Percentiles rank a stretch among this genome's conserved stretches.
These are phyloP conservation scores for Zymoseptoria pseudotritici DNA, from an alignment of 2,329 filamentous ascomycete species.

Conservation along the genomic window DNA sequence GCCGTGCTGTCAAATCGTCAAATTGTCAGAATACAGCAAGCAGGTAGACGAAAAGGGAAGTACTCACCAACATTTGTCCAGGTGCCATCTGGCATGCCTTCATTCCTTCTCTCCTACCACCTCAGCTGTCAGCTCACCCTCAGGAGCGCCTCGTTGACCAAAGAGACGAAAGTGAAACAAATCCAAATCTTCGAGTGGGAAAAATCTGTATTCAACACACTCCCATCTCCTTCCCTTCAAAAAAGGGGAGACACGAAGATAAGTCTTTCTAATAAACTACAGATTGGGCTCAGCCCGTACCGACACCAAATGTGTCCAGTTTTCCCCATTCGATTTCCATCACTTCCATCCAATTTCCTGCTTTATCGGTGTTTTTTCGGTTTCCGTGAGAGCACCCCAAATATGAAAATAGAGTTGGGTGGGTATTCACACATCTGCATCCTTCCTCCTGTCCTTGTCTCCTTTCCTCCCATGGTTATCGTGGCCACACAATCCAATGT, in stretches of 20 bases:
- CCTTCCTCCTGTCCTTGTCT: neutral
- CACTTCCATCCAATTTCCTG: neutral
- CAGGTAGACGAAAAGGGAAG: too few relatives aligned
- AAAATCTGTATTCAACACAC: slow-evolving; percentile 9
- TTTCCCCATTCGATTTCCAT: neutral
- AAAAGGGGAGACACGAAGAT: slow-evolving; percentile 7
- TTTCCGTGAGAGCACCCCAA: neutral
- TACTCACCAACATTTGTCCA: too few relatives aligned
- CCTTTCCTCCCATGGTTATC: neutral
- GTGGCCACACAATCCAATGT: neutral
- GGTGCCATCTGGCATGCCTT: too few relatives aligned
- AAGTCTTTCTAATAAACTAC: slow-evolving; percentile 9
- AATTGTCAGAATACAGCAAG: too few relatives aligned
- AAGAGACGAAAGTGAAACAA: neutral
- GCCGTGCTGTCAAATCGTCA: too few relatives aligned
- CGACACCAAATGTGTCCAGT: neutral
- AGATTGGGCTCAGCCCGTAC: slow-evolving; percentile 5
- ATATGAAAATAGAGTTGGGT: neutral
- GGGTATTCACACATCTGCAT: neutral
- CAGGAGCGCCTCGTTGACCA: too few relatives aligned
- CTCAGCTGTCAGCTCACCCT: too few relatives aligned
- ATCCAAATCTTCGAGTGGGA: slow-evolving; percentile 2
- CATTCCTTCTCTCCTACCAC: too few relatives aligned
- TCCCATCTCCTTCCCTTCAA: slow-evolving; percentile 4
- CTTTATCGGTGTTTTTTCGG: neutral